Conservation (phyloP, 2,329 filamentous ascomycete species). For the Pseudogymnoascus sp. region DNA sequence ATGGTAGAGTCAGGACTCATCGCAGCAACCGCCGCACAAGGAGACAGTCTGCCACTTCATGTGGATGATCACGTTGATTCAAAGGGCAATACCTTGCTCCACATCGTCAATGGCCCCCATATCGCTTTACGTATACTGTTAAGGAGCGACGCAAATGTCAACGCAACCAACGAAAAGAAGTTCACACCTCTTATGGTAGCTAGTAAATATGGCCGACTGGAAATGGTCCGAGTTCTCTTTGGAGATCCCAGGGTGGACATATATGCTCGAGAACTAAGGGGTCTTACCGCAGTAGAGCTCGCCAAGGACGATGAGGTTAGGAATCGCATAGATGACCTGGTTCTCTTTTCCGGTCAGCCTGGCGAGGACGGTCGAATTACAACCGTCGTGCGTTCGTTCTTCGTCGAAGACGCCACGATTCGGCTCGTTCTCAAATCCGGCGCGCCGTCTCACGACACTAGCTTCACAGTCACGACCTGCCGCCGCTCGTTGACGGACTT, state of each 20-base stretch:
- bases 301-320: constrained; percentile 97
- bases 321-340: constrained; percentile 91
- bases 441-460: constrained; percentile 71
- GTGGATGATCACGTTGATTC: constrained; percentile 86
- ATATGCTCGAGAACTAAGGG: constrained; percentile 74
- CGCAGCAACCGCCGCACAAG: constrained; percentile 66
- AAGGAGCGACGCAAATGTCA: constrained; percentile 88
- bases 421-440: constrained; percentile 92
- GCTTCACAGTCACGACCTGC: constrained; percentile 91
- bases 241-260: constrained; percentile 82
- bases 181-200: constrained; percentile 97
- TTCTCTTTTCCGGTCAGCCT: constrained; percentile 68
- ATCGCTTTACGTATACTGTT: constrained; percentile 70
- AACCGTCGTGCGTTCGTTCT: constrained; percentile 89
- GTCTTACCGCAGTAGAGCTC: constrained; percentile 87
- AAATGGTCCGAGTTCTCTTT: constrained; percentile 85
- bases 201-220: constrained; percentile 93
- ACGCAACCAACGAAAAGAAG: constrained; percentile 87
- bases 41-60: constrained; percentile 72
- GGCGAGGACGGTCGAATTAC: constrained; percentile 76
- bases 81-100: constrained; percentile 92
- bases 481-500: constrained; percentile 83
- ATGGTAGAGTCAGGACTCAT: constrained; percentile 83
- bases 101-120: constrained; percentile 82
- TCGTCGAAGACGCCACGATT: constrained; percentile 92